A percentile compares a stretch with the other conserved stretches of the same genome.
Evolutionary conservation across 2,329 filamentous ascomycete genomes (phyloP).

Genomic region (Pestalotiopsis sp.): DNA sequence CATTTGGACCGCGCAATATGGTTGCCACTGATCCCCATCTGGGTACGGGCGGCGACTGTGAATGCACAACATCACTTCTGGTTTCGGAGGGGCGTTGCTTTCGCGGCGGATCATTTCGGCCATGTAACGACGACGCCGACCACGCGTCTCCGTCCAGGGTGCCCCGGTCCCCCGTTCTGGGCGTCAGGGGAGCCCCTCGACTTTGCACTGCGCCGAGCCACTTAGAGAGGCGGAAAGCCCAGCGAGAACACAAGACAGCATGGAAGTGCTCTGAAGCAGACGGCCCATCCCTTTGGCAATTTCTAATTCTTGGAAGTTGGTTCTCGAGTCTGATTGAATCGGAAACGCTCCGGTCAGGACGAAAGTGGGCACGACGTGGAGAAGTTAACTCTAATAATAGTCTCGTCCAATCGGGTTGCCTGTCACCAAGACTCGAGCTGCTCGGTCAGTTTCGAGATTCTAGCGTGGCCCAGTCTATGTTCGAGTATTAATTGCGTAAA

Average conservation of each 20-base stretch:
- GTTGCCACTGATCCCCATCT: neutral
- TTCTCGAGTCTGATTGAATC: neutral
- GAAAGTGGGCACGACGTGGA: neutral
- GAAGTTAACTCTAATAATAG: slow-evolving; percentile 7
- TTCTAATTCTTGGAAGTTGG: neutral
- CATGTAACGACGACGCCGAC: neutral
- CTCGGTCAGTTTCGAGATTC: neutral
- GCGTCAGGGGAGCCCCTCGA: neutral
- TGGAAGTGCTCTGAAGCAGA: neutral
- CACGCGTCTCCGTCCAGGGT: neutral
- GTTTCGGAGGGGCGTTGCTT: neutral
- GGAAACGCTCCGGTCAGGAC: neutral
- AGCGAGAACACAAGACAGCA: neutral
- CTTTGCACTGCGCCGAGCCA: neutral
- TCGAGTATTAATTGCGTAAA: neutral
- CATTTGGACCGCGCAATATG: neutral
- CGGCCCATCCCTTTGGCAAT: neutral
- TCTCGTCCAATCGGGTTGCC: neutral
- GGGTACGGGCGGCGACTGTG: neutral
- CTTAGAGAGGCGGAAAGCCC: neutral
- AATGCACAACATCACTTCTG: neutral
- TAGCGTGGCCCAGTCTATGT: neutral
- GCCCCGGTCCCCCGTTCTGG: neutral
- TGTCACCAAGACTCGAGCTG: neutral
- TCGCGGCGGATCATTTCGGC: neutral